Conservation (phyloP, 805 yeast species). For the Cyberlindnera galapagoensis region DNA sequence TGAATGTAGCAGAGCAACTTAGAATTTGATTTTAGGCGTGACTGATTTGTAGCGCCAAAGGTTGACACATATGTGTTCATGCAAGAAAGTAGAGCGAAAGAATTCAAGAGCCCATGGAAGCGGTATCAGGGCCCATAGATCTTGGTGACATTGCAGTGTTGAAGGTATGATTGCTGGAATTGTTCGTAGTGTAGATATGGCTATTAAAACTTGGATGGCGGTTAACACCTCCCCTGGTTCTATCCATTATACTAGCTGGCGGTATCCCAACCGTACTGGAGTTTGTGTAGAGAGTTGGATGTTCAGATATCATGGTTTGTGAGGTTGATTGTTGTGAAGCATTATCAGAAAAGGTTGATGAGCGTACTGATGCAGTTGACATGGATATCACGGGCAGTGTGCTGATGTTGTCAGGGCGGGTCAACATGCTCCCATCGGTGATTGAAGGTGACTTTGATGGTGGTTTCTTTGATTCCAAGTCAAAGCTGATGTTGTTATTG, state of each 20-base stretch:
- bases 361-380: conserved; percentile 29
- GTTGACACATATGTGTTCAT: no score
- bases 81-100: no score
- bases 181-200: conserved; percentile 13
- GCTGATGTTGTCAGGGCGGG: conserved; percentile 23
- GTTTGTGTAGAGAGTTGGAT: conserved; percentile 43
- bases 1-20: no score
- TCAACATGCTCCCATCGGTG: conserved; percentile 9
- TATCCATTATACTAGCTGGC: conserved; percentile 64
- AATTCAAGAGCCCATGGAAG: no score
- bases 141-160: conserved; percentile 9
- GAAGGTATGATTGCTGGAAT: conserved; percentile 16
- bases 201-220: conserved; percentile 17
- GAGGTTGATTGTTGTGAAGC: conserved; percentile 30
- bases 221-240: conserved; percentile 21
- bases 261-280: conserved; percentile 66
- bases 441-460: conserved; percentile 5
- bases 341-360: conserved; percentile 30
- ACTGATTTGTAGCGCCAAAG: no score
- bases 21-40: no score
- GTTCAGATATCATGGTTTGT: conserved; percentile 28
- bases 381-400: conserved; percentile 28
- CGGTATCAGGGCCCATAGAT: neutral
- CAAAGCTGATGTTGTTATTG: neutral
- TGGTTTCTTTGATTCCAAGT: conserved; percentile 2